phyloP scores from a whole-genome alignment of 257 asterid genomes.

The Cordia subcordata region DNA sequence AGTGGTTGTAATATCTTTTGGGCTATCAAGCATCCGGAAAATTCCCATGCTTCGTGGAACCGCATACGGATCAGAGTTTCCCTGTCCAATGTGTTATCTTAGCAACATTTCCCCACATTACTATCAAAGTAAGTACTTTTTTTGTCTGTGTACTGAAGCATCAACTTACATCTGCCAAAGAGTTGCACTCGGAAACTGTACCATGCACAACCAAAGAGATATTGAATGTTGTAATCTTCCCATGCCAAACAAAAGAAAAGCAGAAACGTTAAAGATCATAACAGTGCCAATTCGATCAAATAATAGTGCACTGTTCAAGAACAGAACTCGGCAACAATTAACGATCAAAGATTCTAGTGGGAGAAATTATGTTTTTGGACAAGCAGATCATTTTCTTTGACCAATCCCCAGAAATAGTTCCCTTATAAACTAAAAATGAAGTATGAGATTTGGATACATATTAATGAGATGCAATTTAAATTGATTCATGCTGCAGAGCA shows the following conservation, averaged over 20 bases:
- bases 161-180: constrained; percentile 49
- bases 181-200: constrained; percentile 61
- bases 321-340: background rate
- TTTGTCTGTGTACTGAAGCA: too few relatives aligned
- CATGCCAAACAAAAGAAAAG: constrained; percentile 8
- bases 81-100: constrained; percentile 37
- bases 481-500: too few relatives aligned
- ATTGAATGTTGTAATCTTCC: constrained; percentile 69
- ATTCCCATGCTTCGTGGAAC: constrained; percentile 79
- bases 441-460: too few relatives aligned
- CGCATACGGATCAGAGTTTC: constrained; percentile 56
- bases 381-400: too few relatives aligned
- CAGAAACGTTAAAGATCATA: background rate
- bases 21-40: constrained; percentile 68
- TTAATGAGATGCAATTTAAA: too few relatives aligned
- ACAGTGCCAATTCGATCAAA: background rate
- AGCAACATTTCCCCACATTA: constrained; percentile 1
- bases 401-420: too few relatives aligned
- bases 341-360: background rate
- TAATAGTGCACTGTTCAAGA: background rate
- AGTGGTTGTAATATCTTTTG: constrained; percentile 68
- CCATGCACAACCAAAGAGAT: constrained; percentile 87
- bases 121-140: background rate
- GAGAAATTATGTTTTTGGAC: too few relatives aligned
- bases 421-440: too few relatives aligned